A percentile compares a stretch with the other conserved stretches of the same genome.
Conservation (phyloP, 495 filamentous ascomycete genomes). For the Penicillium dipodomyicola region DNA sequence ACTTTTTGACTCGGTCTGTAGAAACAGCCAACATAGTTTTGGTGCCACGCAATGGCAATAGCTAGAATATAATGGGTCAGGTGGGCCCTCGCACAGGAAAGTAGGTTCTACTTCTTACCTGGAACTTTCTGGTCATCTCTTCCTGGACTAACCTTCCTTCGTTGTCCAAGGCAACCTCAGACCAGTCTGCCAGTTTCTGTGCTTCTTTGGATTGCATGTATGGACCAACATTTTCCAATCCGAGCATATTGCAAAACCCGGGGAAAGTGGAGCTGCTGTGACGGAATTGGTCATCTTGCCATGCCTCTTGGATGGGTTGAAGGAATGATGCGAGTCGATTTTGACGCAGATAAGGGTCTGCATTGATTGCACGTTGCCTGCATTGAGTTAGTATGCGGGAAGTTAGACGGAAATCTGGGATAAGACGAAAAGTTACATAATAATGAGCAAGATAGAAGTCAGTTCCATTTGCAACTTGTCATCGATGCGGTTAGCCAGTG, state of each 20-base stretch:
- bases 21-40: slow-evolving; percentile 88
- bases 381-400: slow-evolving; percentile 14
- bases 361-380: slow-evolving; percentile 74
- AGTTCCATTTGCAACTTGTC: slow-evolving; percentile 70
- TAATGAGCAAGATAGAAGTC: slow-evolving; percentile 77
- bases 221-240: slow-evolving; percentile 72
- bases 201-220: slow-evolving; percentile 73
- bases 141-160: slow-evolving; percentile 77
- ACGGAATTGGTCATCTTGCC: slow-evolving; percentile 70
- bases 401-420: too few species aligned
- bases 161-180: slow-evolving; percentile 66
- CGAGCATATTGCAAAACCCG: slow-evolving; percentile 76
- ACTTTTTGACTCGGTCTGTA: slow-evolving; percentile 78
- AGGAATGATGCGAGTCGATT: slow-evolving; percentile 70
- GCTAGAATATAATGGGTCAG: slow-evolving; percentile 37
- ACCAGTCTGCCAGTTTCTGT: slow-evolving; percentile 80
- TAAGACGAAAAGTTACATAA: slow-evolving; percentile 58
- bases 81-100: not conserved
- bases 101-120: slow-evolving; percentile 43
- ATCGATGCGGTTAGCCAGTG: slow-evolving; percentile 67
- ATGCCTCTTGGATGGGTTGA: slow-evolving; percentile 71
- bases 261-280: slow-evolving; percentile 69
- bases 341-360: slow-evolving; percentile 64
- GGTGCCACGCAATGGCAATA: slow-evolving; percentile 77
- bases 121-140: slow-evolving; percentile 64